Evolutionary conservation across 495 filamentous ascomycete genomes (phyloP).

Genomic region (Letharia columbiana): DNA sequence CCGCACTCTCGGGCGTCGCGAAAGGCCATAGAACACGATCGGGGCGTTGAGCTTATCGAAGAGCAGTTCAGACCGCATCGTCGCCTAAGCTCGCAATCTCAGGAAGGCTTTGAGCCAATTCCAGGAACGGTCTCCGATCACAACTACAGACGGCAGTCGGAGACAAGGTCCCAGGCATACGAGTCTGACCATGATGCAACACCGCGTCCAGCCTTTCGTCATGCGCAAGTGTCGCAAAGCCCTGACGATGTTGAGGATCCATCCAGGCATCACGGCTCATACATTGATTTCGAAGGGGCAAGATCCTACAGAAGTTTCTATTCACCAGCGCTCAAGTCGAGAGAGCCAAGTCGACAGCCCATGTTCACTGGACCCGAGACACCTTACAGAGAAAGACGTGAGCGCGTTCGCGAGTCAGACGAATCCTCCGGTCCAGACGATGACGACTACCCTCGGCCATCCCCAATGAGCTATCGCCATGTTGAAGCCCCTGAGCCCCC

Average conservation of each 20-base stretch:
- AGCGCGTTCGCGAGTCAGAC: constrained; percentile 9
- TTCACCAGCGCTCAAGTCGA: neutral
- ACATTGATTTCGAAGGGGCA: neutral
- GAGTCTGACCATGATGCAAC: constrained; percentile 10
- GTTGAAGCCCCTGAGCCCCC: neutral
- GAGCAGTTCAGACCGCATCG: constrained; percentile 1
- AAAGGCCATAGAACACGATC: neutral
- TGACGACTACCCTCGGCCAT: neutral
- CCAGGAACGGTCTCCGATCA: neutral
- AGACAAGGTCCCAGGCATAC: constrained; percentile 4
- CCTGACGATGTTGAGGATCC: neutral
- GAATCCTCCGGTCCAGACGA: constrained; percentile 3
- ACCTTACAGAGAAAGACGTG: constrained; percentile 4
- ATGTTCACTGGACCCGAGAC: neutral
- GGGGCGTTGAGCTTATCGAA: neutral
- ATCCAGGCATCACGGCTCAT: neutral
- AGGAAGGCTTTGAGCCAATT: neutral
- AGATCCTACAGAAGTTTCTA: neutral
- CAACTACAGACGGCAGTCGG: neutral
- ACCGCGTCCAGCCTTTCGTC: constrained; percentile 2
- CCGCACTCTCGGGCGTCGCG: neutral
- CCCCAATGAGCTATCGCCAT: neutral
- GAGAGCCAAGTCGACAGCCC: neutral
- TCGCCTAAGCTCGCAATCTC: neutral
- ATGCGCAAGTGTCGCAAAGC: neutral